Base-by-base conservation (phyloP, 768 basidiomycete genomes). In the Leccinum barrowsii region DNA sequence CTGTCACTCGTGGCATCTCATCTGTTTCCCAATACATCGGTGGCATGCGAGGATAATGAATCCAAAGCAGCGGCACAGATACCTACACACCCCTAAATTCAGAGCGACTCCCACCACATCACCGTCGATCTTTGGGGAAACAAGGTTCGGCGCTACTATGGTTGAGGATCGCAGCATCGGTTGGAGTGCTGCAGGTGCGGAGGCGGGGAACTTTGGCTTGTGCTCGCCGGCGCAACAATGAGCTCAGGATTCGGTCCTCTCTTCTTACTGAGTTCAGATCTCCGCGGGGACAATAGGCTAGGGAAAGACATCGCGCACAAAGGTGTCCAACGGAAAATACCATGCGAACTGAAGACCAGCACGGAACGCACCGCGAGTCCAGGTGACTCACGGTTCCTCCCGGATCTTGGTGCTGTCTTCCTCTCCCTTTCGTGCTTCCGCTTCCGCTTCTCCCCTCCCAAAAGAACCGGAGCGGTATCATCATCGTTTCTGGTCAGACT, bases 111-210 rank as follows among this genome's bases (percentile, higher is more conserved):
- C 24, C 24, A 24, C 24, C 13, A 13, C 13, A 34, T 12, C 34
- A 15, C 13, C 13, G 34, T 34, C 5, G 32, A 34, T 34, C 32
- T 13, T 34, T 34, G 32, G 32, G 32, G 26, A 3, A 34, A 12
- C 12, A 34, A 12, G 35, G 35, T 17, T 37, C 2, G 35, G 6
- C 6, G 35, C 11, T 37, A 37, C 35, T 15, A 37, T 89, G 84
- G 69, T 90, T 91, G 12, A 91, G 80, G 56, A 91, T 90, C 84
- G 84, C 64, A 89, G 77, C 7, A 80, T 70, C 8, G 85, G 81
- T 51, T 86, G 85, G 61, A 90, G 76, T 0, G 82, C 84, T 2
- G 80, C 77, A 4, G 78, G 71, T 4, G 84, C 1, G 77, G 81
- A 2, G 86, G 80, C 1, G 80, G 67, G 4, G 77, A 66, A 1